Conservation (phyloP, 371 early-diverging fungal genomes). For the Mortierella sp. region DNA sequence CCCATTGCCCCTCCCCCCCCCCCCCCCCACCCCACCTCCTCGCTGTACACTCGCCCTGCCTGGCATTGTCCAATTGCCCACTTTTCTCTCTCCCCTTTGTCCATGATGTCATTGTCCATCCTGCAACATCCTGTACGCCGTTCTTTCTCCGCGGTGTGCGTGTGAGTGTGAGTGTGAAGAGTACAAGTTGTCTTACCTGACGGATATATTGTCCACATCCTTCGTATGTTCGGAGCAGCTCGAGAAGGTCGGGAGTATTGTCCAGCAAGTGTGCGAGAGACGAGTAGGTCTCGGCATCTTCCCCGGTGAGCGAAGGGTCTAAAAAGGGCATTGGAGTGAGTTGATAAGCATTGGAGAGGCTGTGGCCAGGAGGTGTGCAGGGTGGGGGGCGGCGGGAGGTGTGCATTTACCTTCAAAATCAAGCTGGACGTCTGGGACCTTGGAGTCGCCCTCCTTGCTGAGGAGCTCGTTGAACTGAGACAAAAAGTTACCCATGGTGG, state of each 20-base stretch:
- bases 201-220: conserved; percentile 74
- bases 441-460: conserved; percentile 46
- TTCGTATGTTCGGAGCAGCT: conserved; percentile 64
- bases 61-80: too few relatives aligned
- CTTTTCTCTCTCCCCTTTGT: too few relatives aligned
- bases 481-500: conserved; percentile 45
- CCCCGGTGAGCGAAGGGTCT: conserved; percentile 66
- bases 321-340: not conserved
- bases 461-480: conserved; percentile 51
- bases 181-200: conserved; percentile 32
- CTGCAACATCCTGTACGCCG: too few relatives aligned
- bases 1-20: too few relatives aligned
- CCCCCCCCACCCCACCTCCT: too few relatives aligned
- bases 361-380: not conserved
- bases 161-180: too few relatives aligned
- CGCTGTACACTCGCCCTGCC: too few relatives aligned
- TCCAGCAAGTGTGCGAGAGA: conserved; percentile 60
- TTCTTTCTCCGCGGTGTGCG: too few relatives aligned
- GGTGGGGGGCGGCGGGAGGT: too few relatives aligned
- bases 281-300: conserved; percentile 64
- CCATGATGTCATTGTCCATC: too few relatives aligned
- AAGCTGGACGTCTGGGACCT: conserved; percentile 47
- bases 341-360: not conserved
- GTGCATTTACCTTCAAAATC: conserved; percentile 54
- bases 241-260: conserved; percentile 60